phyloP scores from a whole-genome alignment of 228 moss, liverwort and hornwort species.

The Sphagnum fallax region DNA sequence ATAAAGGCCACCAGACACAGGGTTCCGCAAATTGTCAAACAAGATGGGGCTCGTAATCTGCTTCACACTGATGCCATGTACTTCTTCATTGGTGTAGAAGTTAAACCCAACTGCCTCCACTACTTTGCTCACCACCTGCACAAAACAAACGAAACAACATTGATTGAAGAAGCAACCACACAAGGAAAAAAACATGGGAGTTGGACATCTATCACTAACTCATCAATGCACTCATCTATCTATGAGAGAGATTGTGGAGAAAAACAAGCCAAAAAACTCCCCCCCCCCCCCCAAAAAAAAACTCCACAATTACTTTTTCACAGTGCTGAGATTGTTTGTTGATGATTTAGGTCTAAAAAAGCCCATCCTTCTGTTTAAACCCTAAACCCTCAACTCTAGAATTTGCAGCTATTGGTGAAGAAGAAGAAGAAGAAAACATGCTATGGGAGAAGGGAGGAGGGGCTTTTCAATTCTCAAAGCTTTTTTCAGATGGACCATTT shows the following conservation, averaged over 20 bases:
- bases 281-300: neutral
- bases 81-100: conserved; percentile 80
- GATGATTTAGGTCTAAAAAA: neutral
- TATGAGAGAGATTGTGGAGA: neutral
- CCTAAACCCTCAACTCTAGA: neutral
- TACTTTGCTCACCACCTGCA: conserved; percentile 50
- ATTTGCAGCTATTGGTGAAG: neutral
- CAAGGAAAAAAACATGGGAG: neutral
- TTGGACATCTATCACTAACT: neutral
- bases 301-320: neutral
- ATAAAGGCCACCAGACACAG: conserved; percentile 81
- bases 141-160: neutral
- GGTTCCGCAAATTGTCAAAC: conserved; percentile 81
- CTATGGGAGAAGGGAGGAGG: neutral
- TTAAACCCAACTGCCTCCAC: conserved; percentile 75
- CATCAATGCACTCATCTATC: neutral
- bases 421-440: neutral
- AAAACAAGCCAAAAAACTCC: neutral
- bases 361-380: neutral
- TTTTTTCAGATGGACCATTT: neutral
- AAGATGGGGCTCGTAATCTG: conserved; percentile 76
- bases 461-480: too few species aligned
- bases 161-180: neutral
- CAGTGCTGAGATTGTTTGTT: neutral
- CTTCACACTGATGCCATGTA: conserved; percentile 84